Conservation (phyloP, 768 basidiomycete genomes). For the Coprinopsis cinerea region DNA sequence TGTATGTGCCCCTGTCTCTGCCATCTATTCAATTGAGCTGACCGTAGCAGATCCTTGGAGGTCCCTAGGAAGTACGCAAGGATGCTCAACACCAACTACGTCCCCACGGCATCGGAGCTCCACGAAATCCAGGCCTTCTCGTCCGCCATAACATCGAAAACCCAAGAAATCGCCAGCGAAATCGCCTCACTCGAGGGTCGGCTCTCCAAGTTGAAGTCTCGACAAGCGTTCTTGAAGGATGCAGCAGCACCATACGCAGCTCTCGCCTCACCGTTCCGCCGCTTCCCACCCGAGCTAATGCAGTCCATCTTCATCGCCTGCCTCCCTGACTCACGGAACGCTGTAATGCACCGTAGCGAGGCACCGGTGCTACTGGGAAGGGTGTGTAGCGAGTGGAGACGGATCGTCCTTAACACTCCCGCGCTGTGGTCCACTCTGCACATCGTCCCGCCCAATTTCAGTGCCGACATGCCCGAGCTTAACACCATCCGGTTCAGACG, state of each 20-base stretch:
- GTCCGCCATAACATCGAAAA: background rate
- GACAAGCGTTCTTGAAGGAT: background rate
- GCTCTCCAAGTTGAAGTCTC: background rate
- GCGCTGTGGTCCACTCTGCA: conserved; percentile 11
- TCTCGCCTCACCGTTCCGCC: conserved; percentile 5
- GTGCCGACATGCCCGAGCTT: background rate
- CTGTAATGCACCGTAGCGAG: conserved; percentile 9
- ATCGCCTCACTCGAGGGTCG: background rate
- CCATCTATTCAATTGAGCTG: background rate
- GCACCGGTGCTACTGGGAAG: conserved; percentile 11
- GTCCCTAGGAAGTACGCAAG: background rate
- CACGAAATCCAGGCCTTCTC: conserved; percentile 2
- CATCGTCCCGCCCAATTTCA: conserved; percentile 7
- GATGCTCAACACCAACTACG: conserved; percentile 7
- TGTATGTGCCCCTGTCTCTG: background rate
- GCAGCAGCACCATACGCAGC: conserved; percentile 2
- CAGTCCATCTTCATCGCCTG: conserved; percentile 11
- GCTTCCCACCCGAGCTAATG: conserved; percentile 7
- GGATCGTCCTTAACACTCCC: conserved; percentile 4
- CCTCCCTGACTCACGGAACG: conserved; percentile 10
- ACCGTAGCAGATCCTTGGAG: background rate
- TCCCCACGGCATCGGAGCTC: conserved; percentile 4
- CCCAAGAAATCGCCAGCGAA: background rate
- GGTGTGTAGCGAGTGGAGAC: conserved; percentile 13
- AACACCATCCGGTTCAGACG: background rate